These are phyloP conservation scores for Botrytis byssoidea DNA, from an alignment of 2,329 filamentous ascomycete species.

Conservation along the genomic window DNA sequence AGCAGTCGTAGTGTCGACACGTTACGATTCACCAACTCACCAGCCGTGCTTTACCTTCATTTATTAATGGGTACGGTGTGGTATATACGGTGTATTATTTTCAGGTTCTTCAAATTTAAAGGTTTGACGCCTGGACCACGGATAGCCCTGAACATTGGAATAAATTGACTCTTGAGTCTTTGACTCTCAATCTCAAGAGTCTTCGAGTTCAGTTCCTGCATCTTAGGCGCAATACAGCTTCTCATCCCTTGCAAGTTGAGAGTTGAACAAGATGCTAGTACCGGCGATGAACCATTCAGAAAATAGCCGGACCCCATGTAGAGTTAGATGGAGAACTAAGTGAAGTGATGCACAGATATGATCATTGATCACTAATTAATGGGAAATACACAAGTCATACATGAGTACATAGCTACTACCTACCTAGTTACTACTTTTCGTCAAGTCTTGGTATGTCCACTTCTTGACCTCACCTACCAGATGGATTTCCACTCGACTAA, in stretches of 20 bases:
- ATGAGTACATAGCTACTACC: background rate
- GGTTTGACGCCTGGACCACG: conserved; percentile 1
- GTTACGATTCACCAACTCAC: background rate
- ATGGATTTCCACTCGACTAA: conserved; percentile 2
- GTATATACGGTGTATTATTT: background rate
- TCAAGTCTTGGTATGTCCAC: conserved; percentile 12
- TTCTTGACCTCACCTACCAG: background rate
- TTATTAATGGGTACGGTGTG: background rate
- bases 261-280: background rate
- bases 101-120: background rate
- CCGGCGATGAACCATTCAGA: conserved; percentile 15
- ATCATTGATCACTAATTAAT: background rate
- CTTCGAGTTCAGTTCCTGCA: conserved; percentile 8
- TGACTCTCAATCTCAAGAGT: background rate
- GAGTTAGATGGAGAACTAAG: background rate
- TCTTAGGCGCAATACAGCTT: conserved; percentile 11
- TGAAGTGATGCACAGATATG: conserved; percentile 8
- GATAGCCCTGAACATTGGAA: conserved; percentile 3
- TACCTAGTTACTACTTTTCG: background rate
- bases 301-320: conserved; percentile 3
- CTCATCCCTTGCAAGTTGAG: background rate
- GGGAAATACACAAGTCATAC: conserved; percentile 2
- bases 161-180: background rate
- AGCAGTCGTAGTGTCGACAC: background rate
- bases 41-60: background rate